Percentiles rank a stretch among this genome's conserved stretches.
Evolutionary conservation across 352 stramenopile species (phyloP).

Genomic region (Peronosclerospora sorghi): DNA sequence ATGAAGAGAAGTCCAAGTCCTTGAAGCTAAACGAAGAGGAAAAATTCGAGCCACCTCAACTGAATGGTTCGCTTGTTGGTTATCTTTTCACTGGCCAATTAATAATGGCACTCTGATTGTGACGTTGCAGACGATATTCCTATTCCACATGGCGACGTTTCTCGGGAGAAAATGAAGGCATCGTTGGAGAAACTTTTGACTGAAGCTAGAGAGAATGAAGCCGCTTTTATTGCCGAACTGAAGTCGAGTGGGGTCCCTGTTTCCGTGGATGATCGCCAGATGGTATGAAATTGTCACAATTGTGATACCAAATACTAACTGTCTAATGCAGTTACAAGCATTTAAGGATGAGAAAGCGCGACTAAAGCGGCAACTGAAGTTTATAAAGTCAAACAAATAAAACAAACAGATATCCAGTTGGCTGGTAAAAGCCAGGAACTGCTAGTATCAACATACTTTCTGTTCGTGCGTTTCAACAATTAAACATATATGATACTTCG

Average conservation of each 20-base stretch:
- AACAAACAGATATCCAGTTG: conserved; percentile 1
- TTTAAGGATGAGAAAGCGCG: conserved; percentile 81
- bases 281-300: conserved; percentile 24
- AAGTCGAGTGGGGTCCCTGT: conserved; percentile 39
- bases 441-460: too few relatives aligned
- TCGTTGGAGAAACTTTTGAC: conserved; percentile 66
- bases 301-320: background rate
- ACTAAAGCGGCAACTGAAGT: conserved; percentile 80
- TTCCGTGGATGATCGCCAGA: conserved; percentile 64
- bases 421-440: background rate
- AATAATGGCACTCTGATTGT: conserved; percentile 1
- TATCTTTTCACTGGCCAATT: conserved; percentile 1
- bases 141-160: conserved; percentile 42
- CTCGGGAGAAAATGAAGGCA: conserved; percentile 50
- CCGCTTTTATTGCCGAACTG: conserved; percentile 62
- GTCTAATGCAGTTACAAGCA: conserved; percentile 41
- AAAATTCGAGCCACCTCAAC: conserved; percentile 21
- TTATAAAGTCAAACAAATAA: conserved; percentile 56
- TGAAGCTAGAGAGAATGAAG: conserved; percentile 73
- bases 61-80: conserved; percentile 14
- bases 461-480: too few relatives aligned
- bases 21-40: conserved; percentile 28
- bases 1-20: conserved; percentile 21
- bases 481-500: too few relatives aligned
- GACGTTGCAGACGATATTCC: conserved; percentile 28